Base-by-base conservation (phyloP, 331 rosid genomes). In the Arachis monticola region DNA sequence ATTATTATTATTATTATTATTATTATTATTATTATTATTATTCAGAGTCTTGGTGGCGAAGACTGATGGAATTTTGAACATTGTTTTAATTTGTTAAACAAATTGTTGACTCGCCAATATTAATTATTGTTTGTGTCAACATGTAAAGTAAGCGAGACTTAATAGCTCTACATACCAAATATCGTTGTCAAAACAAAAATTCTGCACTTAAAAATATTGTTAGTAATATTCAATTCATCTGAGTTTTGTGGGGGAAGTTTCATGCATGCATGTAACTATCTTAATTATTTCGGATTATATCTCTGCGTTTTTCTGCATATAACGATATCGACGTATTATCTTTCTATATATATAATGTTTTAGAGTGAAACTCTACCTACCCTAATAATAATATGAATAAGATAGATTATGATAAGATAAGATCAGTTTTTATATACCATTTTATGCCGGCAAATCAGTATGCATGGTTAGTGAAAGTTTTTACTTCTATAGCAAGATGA, bases 1-100 rank as follows among this genome's bases (percentile, higher is more conserved):
- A 17, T 17, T 17, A 17, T 17, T 17, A 17, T 17, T 17, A 17
- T 17, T 17, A 17, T 17, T 17, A 17, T n/a, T n/a, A n/a, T n/a
- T n/a, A n/a, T n/a, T n/a, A n/a, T n/a, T n/a, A n/a, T n/a, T n/a
- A n/a, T 17, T 17, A 17, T 17, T 22, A 22, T 22, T 22, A 22
- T 64, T 74, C 71, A 63, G 88, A 70, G 88, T 90, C 47, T 80
- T 61, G 47, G 80, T 61, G 75, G 58, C 83, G 88, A 90, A 87
- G 89, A 79, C 80, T 70, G 27, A 22, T 22, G 51, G 87, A 82
- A 86, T 82, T 14, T 59, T 69, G 57, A 42, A 62, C 74, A 60
- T 73, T n/a, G 42, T 17, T 8, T 46, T 77, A 71, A 27, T n/a
- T 42, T 17, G 12, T 46, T 77, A 71, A 27, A 73, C 48, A 62